These are phyloP conservation scores for Trichoderma sp. DNA, from an alignment of 2,329 filamentous ascomycete genomes.

Conservation along the genomic window DNA sequence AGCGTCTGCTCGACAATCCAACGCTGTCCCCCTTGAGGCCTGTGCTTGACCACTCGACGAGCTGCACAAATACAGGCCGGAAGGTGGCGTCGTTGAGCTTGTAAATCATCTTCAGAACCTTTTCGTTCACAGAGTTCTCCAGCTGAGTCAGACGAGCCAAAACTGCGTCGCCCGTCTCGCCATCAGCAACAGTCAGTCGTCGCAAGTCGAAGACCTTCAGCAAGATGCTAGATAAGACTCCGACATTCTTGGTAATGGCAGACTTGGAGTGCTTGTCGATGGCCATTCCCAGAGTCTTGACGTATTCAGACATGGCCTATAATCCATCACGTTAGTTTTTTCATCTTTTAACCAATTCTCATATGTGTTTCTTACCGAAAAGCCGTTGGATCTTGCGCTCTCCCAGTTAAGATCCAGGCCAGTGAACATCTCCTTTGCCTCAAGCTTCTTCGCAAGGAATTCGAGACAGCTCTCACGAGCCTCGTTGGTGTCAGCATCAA, in stretches of 20 bases:
- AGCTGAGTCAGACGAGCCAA: conserved; percentile 59
- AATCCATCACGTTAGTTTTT: conserved; percentile 32
- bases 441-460: conserved; percentile 75
- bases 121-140: conserved; percentile 68
- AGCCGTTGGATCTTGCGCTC: conserved; percentile 64
- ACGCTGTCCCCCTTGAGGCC: conserved; percentile 63
- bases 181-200: conserved; percentile 55
- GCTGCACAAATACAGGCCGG: conserved; percentile 82
- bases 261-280: conserved; percentile 80
- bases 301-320: conserved; percentile 68
- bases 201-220: conserved; percentile 67
- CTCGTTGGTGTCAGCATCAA: conserved; percentile 66
- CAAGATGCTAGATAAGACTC: conserved; percentile 68
- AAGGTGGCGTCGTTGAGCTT: conserved; percentile 96
- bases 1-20: conserved; percentile 65
- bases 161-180: conserved; percentile 49
- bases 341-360: neutral
- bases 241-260: conserved; percentile 74
- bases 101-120: conserved; percentile 86
- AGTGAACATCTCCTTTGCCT: conserved; percentile 75
- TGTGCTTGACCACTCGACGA: conserved; percentile 79
- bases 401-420: conserved; percentile 74
- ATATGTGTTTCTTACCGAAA: conserved; percentile 55
- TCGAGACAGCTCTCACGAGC: conserved; percentile 71
- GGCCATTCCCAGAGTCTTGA: conserved; percentile 70